A percentile compares a stretch with the other conserved stretches of the same genome.
phyloP scores from a whole-genome alignment of 345 rosid genomes.

The Rhodamnia argentea region DNA sequence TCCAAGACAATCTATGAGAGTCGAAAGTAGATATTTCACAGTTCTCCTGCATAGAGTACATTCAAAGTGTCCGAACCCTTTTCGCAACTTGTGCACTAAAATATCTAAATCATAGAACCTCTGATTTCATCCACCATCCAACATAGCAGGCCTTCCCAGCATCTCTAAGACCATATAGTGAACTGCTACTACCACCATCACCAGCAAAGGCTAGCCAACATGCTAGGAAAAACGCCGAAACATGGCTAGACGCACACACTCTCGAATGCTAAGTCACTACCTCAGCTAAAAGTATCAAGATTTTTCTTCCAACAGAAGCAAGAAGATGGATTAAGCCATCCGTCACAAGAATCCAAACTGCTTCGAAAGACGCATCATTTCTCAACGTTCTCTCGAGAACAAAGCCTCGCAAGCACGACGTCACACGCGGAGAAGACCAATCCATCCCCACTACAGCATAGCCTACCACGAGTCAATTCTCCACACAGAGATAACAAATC shows the following conservation, averaged over 20 bases:
- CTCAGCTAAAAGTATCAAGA: background rate
- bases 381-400: background rate
- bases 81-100: background rate
- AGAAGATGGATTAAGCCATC: background rate
- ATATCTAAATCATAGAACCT: background rate
- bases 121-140: background rate
- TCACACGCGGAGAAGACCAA: background rate
- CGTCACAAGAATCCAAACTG: background rate
- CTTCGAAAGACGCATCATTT: background rate
- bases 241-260: background rate
- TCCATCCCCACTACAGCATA: background rate
- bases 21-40: background rate
- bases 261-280: background rate
- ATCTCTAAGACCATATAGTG: background rate
- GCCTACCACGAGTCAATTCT: background rate
- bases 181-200: background rate
- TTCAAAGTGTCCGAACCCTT: background rate
- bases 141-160: background rate
- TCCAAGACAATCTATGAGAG: background rate
- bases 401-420: background rate
- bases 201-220: background rate
- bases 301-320: background rate
- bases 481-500: background rate
- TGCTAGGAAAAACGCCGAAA: background rate
- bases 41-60: background rate